Conservation (phyloP, 805 yeast genomes). For the Candida koratica region DNA sequence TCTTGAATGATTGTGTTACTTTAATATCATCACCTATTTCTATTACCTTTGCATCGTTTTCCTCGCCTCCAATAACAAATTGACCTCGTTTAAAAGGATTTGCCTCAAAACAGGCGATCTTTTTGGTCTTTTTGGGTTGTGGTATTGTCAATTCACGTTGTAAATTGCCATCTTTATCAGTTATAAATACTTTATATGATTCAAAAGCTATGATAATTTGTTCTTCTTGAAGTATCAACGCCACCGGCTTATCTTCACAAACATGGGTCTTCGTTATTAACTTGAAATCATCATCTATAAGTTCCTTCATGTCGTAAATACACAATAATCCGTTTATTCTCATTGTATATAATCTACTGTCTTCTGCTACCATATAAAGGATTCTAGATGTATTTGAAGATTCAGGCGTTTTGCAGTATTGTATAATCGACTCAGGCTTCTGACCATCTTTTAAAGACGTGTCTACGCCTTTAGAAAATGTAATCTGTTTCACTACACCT, state of each 20-base stretch:
- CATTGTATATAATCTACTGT: slow-evolving; percentile 37
- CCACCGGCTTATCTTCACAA: slow-evolving; percentile 25
- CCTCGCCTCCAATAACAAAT: slow-evolving; percentile 85
- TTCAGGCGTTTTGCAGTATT: slow-evolving; percentile 31
- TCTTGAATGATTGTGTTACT: slow-evolving; percentile 37
- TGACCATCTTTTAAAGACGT: slow-evolving; percentile 66
- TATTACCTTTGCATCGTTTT: slow-evolving; percentile 60
- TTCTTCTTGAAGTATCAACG: slow-evolving; percentile 27
- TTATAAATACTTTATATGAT: slow-evolving; percentile 40
- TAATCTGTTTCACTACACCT: slow-evolving; percentile 61
- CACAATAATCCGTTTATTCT: slow-evolving; percentile 42
- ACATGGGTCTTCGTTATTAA: slow-evolving; percentile 30
- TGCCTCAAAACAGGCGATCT: slow-evolving; percentile 44
- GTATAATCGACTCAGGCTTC: slow-evolving; percentile 56
- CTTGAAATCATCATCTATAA: slow-evolving; percentile 22
- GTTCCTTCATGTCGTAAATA: slow-evolving; percentile 28
- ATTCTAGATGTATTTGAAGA: slow-evolving; percentile 32
- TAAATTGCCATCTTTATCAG: slow-evolving; percentile 30
- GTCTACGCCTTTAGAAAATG: slow-evolving; percentile 67
- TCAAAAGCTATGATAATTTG: slow-evolving; percentile 44
- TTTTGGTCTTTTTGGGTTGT: slow-evolving; percentile 25
- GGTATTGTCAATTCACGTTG: slow-evolving; percentile 16
- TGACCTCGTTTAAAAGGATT: slow-evolving; percentile 48
- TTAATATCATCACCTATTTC: slow-evolving; percentile 29
- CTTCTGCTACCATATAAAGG: slow-evolving; percentile 27